Percentiles rank a stretch among this genome's conserved stretches.
These are phyloP conservation scores for Pugionium dolabratum DNA, from an alignment of 345 rosid genomes.

Conservation along the genomic window DNA sequence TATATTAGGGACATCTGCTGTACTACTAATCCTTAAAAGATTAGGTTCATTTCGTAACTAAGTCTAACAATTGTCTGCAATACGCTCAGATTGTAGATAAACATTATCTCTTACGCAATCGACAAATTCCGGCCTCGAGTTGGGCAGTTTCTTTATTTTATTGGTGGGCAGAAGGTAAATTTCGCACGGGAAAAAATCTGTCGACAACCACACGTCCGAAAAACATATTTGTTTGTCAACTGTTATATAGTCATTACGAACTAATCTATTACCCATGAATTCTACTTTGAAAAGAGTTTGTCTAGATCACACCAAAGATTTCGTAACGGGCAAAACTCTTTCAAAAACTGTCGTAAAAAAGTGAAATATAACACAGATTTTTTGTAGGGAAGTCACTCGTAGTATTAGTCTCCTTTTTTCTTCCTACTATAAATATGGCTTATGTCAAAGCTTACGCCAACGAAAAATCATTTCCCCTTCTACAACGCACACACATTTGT, in stretches of 20 bases:
- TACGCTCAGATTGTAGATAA: background rate
- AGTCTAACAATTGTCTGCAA: background rate
- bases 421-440: conserved; percentile 13
- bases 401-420: background rate
- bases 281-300: no score
- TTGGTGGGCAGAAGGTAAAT: no score
- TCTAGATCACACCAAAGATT: no score
- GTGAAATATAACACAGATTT: no score
- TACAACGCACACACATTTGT: background rate
- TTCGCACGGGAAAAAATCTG: conserved; percentile 18
- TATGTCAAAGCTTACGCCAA: background rate
- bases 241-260: no score
- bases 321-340: no score
- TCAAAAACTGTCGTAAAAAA: no score
- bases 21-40: background rate
- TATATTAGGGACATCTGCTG: no score
- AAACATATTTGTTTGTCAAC: no score
- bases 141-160: no score
- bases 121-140: background rate
- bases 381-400: no score
- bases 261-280: no score
- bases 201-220: conserved; percentile 7
- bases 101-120: conserved; percentile 7
- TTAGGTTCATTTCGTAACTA: background rate
- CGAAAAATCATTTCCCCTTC: conserved; percentile 4